These are phyloP conservation scores for Myriosclerotinia duriaeana DNA, from an alignment of 2,329 filamentous ascomycete genomes.

Conservation along the genomic window DNA sequence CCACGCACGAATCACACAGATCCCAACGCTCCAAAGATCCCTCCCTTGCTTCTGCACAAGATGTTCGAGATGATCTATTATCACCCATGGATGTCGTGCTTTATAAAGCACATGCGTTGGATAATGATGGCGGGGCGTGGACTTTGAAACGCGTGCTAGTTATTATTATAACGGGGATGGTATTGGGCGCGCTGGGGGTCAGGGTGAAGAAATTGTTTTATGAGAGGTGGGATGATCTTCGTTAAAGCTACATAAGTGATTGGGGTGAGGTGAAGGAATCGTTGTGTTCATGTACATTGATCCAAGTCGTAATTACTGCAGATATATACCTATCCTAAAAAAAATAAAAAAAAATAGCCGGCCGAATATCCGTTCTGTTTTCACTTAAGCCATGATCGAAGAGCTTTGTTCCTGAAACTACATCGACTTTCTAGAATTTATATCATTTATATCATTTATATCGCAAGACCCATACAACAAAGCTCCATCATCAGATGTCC, in stretches of 20 bases:
- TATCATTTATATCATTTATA: background rate
- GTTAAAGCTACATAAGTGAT: too few relatives aligned
- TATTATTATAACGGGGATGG: background rate
- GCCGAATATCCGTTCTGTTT: background rate
- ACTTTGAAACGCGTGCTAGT: background rate
- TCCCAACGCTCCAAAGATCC: too few relatives aligned
- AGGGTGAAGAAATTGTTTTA: background rate
- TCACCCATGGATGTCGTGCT: too few relatives aligned
- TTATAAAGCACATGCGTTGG: background rate
- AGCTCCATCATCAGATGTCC: background rate
- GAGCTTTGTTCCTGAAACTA: background rate
- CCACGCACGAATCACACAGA: too few relatives aligned
- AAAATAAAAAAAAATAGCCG: background rate
- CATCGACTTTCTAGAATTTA: background rate
- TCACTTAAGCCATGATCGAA: background rate
- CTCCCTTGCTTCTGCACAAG: too few relatives aligned
- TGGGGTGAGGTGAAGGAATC: background rate
- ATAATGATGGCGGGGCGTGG: background rate
- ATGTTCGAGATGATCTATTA: background rate
- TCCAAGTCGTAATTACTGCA: background rate
- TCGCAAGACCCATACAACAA: background rate
- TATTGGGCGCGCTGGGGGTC: background rate
- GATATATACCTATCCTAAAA: accelerated
- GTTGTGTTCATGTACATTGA: background rate
- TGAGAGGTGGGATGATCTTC: background rate